Base-by-base conservation (phyloP, 306 rosid genomes). In the Ceratonia siliqua region DNA sequence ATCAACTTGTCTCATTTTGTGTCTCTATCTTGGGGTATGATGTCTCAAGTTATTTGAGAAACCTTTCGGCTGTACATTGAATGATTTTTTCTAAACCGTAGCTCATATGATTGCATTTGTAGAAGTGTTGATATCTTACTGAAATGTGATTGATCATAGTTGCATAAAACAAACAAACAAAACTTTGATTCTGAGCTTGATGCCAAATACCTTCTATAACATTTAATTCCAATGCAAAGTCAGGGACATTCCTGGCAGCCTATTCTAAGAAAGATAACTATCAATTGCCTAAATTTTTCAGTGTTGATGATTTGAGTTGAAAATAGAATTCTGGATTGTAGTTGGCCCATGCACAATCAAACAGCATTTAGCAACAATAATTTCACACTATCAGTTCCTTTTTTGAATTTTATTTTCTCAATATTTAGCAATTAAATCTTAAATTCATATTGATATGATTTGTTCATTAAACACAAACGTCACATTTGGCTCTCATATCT, bases 11-110 rank as follows among this genome's bases (percentile, higher is more conserved):
- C 70, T 75, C 74, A 14, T 22, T 20, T 14, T 48, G 46, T 41
- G 68, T 36, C 65, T 80, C 63, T 33, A 12, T 68, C 62, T 62
- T 54, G 43, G 50, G 32, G 30, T 62, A 53, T 53, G 57, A 21
- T 62, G 36, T 53, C 72, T 68, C 43, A 8, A 70, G 63, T 35
- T 57, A 39, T 38, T 79, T 64, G 63, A 43, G 25, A 79, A 79
- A 2, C 49, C 57, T 64, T 70, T 74, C 30, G 62, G 36, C 55
- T 62, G 17, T 45, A n/a, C 50, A 39, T 70, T 49, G 48, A 22
- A 67, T 65, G 52, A 53, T 53, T 30, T 62, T 62, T 75, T 67
- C 52, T 30, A 62, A 27, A 62, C 15, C 45, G 43, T 39, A 73
- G 56, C 52, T 22, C 66, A 18, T 18, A 9, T 56, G 63, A 50